Evolutionary conservation across 768 basidiomycete genomes (phyloP).

Genomic region (Grammothele lineata): DNA sequence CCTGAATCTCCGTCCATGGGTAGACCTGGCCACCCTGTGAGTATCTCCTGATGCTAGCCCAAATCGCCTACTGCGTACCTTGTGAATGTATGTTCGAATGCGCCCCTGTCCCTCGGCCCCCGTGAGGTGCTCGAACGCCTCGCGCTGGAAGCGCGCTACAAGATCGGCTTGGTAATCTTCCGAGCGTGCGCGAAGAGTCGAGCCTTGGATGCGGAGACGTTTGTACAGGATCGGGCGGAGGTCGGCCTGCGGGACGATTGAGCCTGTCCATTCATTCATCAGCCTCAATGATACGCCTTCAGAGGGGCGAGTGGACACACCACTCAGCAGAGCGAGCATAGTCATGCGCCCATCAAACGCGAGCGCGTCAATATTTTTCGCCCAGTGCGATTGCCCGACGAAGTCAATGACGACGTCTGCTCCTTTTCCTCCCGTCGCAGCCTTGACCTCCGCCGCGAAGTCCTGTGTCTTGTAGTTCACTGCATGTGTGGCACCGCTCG

Average conservation of each 20-base stretch:
- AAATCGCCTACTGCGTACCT: no score
- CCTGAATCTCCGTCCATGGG: constrained; percentile 73
- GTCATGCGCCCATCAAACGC: constrained; percentile 75
- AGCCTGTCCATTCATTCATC: constrained; percentile 37
- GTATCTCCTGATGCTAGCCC: no score
- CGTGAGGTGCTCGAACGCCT: constrained; percentile 56
- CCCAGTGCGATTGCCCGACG: constrained; percentile 72
- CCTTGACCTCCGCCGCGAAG: constrained; percentile 71
- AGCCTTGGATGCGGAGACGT: constrained; percentile 83
- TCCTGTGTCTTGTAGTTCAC: constrained; percentile 85
- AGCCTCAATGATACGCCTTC: not conserved
- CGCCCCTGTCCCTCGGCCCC: constrained; percentile 51
- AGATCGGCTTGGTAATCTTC: constrained; percentile 75
- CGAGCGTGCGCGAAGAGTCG: constrained; percentile 75
- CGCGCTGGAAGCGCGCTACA: constrained; percentile 51
- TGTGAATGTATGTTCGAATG: constrained; percentile 74
- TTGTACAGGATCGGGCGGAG: constrained; percentile 73
- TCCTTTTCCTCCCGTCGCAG: constrained; percentile 62
- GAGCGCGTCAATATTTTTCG: constrained; percentile 64
- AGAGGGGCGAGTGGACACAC: constrained; percentile 30
- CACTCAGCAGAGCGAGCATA: constrained; percentile 60
- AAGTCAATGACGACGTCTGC: constrained; percentile 86
- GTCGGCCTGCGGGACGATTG: constrained; percentile 46
- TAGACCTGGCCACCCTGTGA: no score
- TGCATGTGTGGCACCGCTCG: constrained; percentile 66